Conservation (phyloP, 129 eudicot species). For the Chrysanthemum lavandulifolium region DNA sequence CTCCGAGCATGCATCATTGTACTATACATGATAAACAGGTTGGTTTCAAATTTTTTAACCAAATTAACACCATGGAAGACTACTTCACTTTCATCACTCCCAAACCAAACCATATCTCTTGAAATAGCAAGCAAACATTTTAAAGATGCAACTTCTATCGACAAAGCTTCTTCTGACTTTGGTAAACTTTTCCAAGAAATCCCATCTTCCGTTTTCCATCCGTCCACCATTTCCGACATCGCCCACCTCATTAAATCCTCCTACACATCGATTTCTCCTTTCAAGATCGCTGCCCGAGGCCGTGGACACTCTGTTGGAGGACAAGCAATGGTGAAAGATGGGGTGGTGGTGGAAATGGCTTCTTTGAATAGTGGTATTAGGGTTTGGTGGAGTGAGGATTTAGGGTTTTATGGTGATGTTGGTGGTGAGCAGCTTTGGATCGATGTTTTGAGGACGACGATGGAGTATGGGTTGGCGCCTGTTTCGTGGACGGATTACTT, state of each 20-base stretch:
- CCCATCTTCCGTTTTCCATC: slow-evolving; percentile 70
- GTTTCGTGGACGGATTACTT: slow-evolving; percentile 91
- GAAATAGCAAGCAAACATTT: slow-evolving; percentile 37
- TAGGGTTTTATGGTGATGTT: slow-evolving; percentile 67
- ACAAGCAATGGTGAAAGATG: slow-evolving; percentile 69
- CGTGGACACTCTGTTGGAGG: slow-evolving; percentile 82
- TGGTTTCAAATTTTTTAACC: too few relatives aligned
- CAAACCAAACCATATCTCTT: slow-evolving; percentile 34
- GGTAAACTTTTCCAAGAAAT: slow-evolving; percentile 48
- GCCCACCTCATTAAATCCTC: slow-evolving; percentile 50
- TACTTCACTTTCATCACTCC: slow-evolving; percentile 31
- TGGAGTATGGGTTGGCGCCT: slow-evolving; percentile 64
- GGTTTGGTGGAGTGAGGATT: too few relatives aligned
- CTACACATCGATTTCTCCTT: slow-evolving; percentile 42
- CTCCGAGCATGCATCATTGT: slow-evolving; percentile 26
- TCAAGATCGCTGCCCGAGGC: slow-evolving; percentile 64
- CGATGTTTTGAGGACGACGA: slow-evolving; percentile 51
- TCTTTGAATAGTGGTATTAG: too few relatives aligned
- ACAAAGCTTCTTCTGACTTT: slow-evolving; percentile 60
- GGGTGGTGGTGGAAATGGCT: slow-evolving; percentile 62
- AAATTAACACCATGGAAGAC: too few relatives aligned
- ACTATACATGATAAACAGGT: slow-evolving; percentile 24
- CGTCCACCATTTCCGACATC: slow-evolving; percentile 54
- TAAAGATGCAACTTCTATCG: slow-evolving; percentile 35
- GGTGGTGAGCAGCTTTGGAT: slow-evolving; percentile 84